Percentiles rank a stretch among this genome's conserved stretches.
phyloP scores from a whole-genome alignment of 352 stramenopile genomes.

The Albugo laibachii region DNA sequence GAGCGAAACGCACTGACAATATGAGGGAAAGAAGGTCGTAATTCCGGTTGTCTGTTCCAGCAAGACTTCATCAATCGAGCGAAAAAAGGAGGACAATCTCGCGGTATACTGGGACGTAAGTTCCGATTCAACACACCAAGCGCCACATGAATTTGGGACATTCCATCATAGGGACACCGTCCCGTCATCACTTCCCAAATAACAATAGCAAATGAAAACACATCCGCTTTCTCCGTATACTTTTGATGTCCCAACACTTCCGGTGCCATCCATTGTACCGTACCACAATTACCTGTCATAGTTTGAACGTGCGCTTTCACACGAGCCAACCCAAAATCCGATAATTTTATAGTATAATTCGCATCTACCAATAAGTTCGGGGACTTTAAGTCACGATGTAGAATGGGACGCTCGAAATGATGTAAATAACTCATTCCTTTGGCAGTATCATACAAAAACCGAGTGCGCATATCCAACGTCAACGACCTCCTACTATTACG shows the following conservation, averaged over 20 bases:
- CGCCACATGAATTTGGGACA: slow-evolving; percentile 62
- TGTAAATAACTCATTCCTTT: slow-evolving; percentile 76
- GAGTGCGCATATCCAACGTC: slow-evolving; percentile 25
- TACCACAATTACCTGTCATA: slow-evolving; percentile 75
- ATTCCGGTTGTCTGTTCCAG: slow-evolving; percentile 46
- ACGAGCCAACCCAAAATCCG: slow-evolving; percentile 62
- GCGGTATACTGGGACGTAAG: slow-evolving; percentile 35
- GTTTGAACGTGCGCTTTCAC: slow-evolving; percentile 71
- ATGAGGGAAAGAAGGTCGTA: slow-evolving; percentile 41
- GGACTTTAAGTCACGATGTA: slow-evolving; percentile 73
- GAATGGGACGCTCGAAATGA: slow-evolving; percentile 58
- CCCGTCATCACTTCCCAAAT: slow-evolving; percentile 82
- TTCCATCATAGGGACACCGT: slow-evolving; percentile 72
- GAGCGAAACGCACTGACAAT: slow-evolving; percentile 47
- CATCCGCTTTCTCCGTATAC: slow-evolving; percentile 82
- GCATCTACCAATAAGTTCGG: slow-evolving; percentile 69
- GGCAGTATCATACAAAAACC: slow-evolving; percentile 52
- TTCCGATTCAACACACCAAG: slow-evolving; percentile 53
- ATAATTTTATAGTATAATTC: slow-evolving; percentile 72
- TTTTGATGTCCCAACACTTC: slow-evolving; percentile 71
- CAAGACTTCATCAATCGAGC: slow-evolving; percentile 50
- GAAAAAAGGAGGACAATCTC: slow-evolving; percentile 44
- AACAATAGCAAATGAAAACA: slow-evolving; percentile 81
- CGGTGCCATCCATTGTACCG: slow-evolving; percentile 44
- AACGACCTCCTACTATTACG: slow-evolving; percentile 34